phyloP scores from a whole-genome alignment of 1,284 basidiomycete species.

The Phellinidium pouzarii region DNA sequence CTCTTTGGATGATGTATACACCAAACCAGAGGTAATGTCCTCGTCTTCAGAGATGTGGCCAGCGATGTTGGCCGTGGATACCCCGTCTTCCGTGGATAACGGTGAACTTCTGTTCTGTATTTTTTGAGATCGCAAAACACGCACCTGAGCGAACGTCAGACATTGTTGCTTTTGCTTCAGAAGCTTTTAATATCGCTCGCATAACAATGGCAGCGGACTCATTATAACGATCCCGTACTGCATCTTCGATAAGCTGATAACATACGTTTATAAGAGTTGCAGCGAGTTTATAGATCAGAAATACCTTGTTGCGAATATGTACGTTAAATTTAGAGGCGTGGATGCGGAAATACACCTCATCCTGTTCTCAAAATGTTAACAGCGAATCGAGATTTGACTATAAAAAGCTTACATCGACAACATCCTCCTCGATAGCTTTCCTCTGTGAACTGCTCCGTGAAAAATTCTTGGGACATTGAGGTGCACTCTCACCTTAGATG shows the following conservation, averaged over 20 bases:
- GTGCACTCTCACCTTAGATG: conserved; percentile 41
- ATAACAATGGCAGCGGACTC: conserved; percentile 65
- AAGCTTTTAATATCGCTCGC: conserved; percentile 62
- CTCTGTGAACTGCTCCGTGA: conserved; percentile 33
- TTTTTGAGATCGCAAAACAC: conserved; percentile 11
- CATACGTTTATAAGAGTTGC: background rate
- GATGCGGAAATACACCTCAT: conserved; percentile 71
- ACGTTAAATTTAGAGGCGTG: conserved; percentile 88
- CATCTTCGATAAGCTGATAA: conserved; percentile 64
- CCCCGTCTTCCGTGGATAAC: conserved; percentile 45
- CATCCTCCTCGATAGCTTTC: conserved; percentile 49
- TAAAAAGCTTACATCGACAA: conserved; percentile 53
- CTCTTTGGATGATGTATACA: conserved; percentile 46
- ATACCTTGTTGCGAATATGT: conserved; percentile 81
- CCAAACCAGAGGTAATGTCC: conserved; percentile 51
- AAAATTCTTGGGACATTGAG: background rate
- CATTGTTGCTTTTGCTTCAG: conserved; percentile 57
- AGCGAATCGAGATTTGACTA: background rate
- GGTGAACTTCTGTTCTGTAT: conserved; percentile 3
- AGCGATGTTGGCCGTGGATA: conserved; percentile 53
- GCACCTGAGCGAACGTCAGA: conserved; percentile 60
- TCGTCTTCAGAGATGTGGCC: conserved; percentile 56
- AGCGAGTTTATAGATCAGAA: background rate
- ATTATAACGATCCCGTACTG: conserved; percentile 76
- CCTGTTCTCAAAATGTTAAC: conserved; percentile 35